Conservation (phyloP, 1,284 basidiomycete genomes). For the Inonotus hispidus region DNA sequence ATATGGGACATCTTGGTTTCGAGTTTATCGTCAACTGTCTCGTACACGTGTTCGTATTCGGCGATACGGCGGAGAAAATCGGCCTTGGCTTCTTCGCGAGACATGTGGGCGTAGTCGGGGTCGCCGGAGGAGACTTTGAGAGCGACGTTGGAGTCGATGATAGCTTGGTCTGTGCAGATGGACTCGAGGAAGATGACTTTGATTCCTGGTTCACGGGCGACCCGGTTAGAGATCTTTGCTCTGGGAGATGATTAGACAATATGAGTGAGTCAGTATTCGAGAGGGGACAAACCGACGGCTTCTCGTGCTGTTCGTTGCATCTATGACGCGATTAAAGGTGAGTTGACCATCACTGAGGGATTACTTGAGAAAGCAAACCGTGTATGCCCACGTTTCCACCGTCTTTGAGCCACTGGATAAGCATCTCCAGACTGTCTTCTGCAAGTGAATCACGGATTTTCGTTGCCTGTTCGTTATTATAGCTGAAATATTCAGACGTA, state of each 20-base stretch:
- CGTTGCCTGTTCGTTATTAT: constrained; percentile 77
- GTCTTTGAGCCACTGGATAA: constrained; percentile 92
- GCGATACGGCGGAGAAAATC: constrained; percentile 92
- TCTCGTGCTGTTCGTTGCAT: constrained; percentile 91
- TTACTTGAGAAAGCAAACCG: constrained; percentile 44
- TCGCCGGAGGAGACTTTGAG: constrained; percentile 95
- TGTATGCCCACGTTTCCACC: constrained; percentile 98
- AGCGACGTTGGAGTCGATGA: constrained; percentile 94
- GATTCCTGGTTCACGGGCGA: constrained; percentile 88
- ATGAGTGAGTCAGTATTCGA: constrained; percentile 10
- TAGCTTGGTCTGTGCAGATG: constrained; percentile 87
- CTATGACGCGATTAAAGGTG: constrained; percentile 33
- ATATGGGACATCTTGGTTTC: constrained; percentile 85
- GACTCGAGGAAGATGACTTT: constrained; percentile 93
- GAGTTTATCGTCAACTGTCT: constrained; percentile 64
- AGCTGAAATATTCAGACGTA: constrained; percentile 88
- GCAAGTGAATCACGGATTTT: constrained; percentile 81
- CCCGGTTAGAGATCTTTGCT: constrained; percentile 74
- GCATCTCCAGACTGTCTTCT: constrained; percentile 88
- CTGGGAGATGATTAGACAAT: constrained; percentile 33
- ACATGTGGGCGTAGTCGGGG: constrained; percentile 93
- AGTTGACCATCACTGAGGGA: not conserved
- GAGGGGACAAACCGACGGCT: constrained; percentile 51
- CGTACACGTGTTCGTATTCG: constrained; percentile 94
- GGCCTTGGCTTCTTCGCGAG: constrained; percentile 76